phyloP scores from a whole-genome alignment of 345 rosid genomes.

The Clarkia xantiana region DNA sequence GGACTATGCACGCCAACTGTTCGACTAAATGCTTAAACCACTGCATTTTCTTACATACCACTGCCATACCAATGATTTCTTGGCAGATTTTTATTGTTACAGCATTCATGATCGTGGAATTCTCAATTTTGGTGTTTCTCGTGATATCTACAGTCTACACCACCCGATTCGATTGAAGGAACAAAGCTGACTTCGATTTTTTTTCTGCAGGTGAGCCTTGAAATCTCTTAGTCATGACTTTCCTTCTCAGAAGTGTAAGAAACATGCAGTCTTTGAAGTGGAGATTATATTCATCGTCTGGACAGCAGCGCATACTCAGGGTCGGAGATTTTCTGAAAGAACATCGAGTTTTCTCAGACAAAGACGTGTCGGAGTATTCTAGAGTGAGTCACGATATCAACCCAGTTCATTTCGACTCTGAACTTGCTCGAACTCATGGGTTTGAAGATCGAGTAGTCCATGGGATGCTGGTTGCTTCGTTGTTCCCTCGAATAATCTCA shows the following conservation, averaged over 20 bases:
- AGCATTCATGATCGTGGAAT: too few relatives aligned
- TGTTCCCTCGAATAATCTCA: conserved; percentile 73
- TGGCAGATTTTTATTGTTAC: too few relatives aligned
- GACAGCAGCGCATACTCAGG: conserved; percentile 19
- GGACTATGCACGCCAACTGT: background rate
- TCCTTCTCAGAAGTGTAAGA: conserved; percentile 6
- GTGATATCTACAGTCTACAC: too few relatives aligned
- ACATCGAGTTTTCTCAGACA: conserved; percentile 39
- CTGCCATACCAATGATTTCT: too few relatives aligned
- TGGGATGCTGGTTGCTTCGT: conserved; percentile 77
- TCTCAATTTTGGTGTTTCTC: too few relatives aligned
- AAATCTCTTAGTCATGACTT: background rate
- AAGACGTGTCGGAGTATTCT: conserved; percentile 56
- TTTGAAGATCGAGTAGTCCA: conserved; percentile 65
- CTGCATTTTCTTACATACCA: background rate
- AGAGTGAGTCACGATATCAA: conserved; percentile 63
- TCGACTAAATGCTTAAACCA: conserved; percentile 3
- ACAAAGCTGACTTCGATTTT: too few relatives aligned
- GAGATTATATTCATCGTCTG: conserved; percentile 32
- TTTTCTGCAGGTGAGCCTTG: too few relatives aligned
- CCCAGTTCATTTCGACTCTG: conserved; percentile 61
- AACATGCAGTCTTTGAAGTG: conserved; percentile 7
- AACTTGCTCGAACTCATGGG: conserved; percentile 41
- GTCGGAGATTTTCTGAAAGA: conserved; percentile 48
- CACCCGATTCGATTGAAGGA: too few relatives aligned